Evolutionary conservation across 495 filamentous ascomycete species (phyloP).

Genomic region (Penicillium samsonianum): DNA sequence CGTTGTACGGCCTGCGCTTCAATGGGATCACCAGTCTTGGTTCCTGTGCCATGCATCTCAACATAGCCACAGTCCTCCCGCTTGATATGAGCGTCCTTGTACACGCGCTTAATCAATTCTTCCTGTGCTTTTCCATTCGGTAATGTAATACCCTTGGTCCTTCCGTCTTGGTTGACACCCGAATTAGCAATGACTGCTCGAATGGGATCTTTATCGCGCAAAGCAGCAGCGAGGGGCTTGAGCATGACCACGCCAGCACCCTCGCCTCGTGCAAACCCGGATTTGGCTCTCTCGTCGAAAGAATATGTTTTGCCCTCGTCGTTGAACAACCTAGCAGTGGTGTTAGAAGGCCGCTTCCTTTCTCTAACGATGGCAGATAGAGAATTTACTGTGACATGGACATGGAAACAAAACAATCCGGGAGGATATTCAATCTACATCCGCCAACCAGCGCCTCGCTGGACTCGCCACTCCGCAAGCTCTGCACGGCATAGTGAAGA

Average conservation of each 20-base stretch:
- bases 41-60: constrained; percentile 55
- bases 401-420: constrained; percentile 57
- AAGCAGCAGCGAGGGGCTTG: constrained; percentile 42
- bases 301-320: constrained; percentile 40
- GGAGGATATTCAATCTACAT: constrained; percentile 57
- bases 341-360: no score
- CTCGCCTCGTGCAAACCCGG: constrained; percentile 48
- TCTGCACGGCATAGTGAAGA: constrained; percentile 51
- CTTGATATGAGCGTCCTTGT: constrained; percentile 20
- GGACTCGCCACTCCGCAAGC: constrained; percentile 49
- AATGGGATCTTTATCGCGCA: constrained; percentile 45
- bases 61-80: constrained; percentile 33
- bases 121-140: constrained; percentile 36
- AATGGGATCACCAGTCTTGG: constrained; percentile 53
- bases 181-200: constrained; percentile 47
- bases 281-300: constrained; percentile 41
- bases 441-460: constrained; percentile 54
- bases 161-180: constrained; percentile 43
- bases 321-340: constrained; percentile 27
- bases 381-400: constrained; percentile 36
- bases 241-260: constrained; percentile 42
- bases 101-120: constrained; percentile 28
- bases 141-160: constrained; percentile 38
- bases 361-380: no score
- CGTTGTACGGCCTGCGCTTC: constrained; percentile 49